Evolutionary conservation across 225 moss, liverwort and hornwort genomes (phyloP), one percentile per base, ranked within the genome.

Genomic region (Physcomitrellopsis africana): DNA sequence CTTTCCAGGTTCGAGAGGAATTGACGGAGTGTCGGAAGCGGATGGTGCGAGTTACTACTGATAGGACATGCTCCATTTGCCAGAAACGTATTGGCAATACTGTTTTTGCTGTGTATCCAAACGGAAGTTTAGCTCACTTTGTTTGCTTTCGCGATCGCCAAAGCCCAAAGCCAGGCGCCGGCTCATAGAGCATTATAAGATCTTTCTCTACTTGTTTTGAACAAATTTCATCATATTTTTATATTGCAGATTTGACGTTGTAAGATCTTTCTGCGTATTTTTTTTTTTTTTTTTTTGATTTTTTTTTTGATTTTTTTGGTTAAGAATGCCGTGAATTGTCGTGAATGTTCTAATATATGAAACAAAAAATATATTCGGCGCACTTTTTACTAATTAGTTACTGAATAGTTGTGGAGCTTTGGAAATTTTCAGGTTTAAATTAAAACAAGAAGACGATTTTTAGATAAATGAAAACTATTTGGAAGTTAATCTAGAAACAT

Each of bases 21-120:
- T 71, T 85, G 22, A 76, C 87, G 74, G 82, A 87, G 14, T 88
- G 85, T 44, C 82, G 89, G 37, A 99, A 89, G 80, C 87, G 92
- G 62, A 80, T 87, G 70, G 93, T 93, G 64, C 92, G 85, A 83
- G 80, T 93, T 10, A 93, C 90, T n/a, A 88, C 86, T 61, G 95
- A 99, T 10, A 87, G 89, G 17, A 90, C 87, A 11, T 99, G 95
- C 84, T 92, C 69, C 37, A 95, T 95, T 15, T 99, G 95, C 73
- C 85, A 85, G 23, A 95, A 99, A 76, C 89, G 88, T 26, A 93
- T 99, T 44, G 95, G 95, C 68, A 93, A 87, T 48, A 95, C 95
- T 80, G 93, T 93, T 24, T 95, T 93, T 65, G 93, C 92, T 62
- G 90, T 93, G 45, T 99, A 99, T 58, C 95, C 99, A 8, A 90